phyloP scores from a whole-genome alignment of 371 early-diverging fungal species.

The Syncephalastrum monosporum region DNA sequence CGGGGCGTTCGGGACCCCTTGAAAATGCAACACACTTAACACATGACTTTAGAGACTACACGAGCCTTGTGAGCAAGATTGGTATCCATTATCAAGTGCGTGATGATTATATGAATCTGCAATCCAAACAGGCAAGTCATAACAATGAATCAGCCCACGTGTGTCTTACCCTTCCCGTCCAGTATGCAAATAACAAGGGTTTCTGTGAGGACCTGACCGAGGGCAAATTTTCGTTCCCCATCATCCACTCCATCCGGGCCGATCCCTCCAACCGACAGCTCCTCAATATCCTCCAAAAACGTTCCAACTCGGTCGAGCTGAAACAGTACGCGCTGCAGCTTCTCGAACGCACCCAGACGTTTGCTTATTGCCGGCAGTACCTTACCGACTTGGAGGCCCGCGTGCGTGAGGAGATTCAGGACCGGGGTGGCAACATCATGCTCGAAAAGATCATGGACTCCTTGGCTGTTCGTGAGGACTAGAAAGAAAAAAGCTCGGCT shows the following conservation, averaged over 20 bases:
- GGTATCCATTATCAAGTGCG: conserved; percentile 95
- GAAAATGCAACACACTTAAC: too few species aligned
- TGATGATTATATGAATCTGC: conserved; percentile 94
- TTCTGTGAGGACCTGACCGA: conserved; percentile 97
- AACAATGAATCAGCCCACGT: not conserved
- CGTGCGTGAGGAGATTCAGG: conserved; percentile 57
- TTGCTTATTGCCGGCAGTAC: conserved; percentile 72
- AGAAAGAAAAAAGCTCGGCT: too few species aligned
- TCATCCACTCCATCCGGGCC: conserved; percentile 82
- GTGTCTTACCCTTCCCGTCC: too few species aligned
- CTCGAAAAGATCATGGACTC: conserved; percentile 61
- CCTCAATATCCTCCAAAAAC: conserved; percentile 82
- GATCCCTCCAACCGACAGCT: conserved; percentile 67
- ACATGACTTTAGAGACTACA: conserved; percentile 58
- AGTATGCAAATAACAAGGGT: conserved; percentile 91
- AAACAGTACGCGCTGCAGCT: conserved; percentile 85
- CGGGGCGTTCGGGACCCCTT: too few species aligned
- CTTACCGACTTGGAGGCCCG: conserved; percentile 61
- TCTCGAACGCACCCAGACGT: conserved; percentile 74
- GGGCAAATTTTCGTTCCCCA: conserved; percentile 96
- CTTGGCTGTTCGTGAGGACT: conserved; percentile 19
- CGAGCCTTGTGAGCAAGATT: conserved; percentile 79
- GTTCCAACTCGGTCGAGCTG: conserved; percentile 75
- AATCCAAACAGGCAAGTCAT: conserved; percentile 68
- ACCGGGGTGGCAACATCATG: conserved; percentile 73